phyloP scores from a whole-genome alignment of 495 filamentous ascomycete species.

The Amorphotheca resinae region DNA sequence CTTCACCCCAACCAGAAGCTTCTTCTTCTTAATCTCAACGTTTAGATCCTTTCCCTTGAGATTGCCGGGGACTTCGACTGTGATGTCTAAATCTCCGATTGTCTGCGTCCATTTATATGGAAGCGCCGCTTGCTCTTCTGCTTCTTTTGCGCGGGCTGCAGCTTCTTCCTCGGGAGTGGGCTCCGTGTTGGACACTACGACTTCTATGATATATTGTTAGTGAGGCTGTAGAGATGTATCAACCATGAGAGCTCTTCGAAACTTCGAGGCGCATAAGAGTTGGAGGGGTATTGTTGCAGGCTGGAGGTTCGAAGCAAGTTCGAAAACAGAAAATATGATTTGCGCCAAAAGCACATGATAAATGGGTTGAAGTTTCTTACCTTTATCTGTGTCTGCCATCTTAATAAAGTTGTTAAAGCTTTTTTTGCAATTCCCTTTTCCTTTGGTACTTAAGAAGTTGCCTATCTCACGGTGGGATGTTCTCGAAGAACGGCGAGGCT shows the following conservation, averaged over 20 bases:
- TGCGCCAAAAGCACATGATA: not conserved
- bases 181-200: conserved; percentile 6
- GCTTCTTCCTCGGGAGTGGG: conserved; percentile 49
- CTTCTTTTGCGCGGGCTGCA: conserved; percentile 63
- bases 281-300: not conserved
- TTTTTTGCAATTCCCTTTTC: no score
- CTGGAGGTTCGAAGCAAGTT: not conserved
- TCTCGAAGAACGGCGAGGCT: conserved; percentile 11
- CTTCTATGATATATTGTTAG: conserved; percentile 15
- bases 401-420: no score
- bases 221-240: conserved; percentile 1
- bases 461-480: not conserved
- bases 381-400: conserved; percentile 18
- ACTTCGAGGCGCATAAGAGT: not conserved
- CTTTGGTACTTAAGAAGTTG: not conserved
- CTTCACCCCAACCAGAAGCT: conserved; percentile 72
- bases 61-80: conserved; percentile 57
- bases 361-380: not conserved
- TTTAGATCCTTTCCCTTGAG: conserved; percentile 75
- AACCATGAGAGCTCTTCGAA: not conserved
- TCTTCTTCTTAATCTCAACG: conserved; percentile 69
- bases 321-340: not conserved
- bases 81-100: conserved; percentile 84
- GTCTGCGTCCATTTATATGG: conserved; percentile 97
- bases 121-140: conserved; percentile 76